phyloP scores from a whole-genome alignment of 768 basidiomycete species.

The Lactarius sp. region DNA sequence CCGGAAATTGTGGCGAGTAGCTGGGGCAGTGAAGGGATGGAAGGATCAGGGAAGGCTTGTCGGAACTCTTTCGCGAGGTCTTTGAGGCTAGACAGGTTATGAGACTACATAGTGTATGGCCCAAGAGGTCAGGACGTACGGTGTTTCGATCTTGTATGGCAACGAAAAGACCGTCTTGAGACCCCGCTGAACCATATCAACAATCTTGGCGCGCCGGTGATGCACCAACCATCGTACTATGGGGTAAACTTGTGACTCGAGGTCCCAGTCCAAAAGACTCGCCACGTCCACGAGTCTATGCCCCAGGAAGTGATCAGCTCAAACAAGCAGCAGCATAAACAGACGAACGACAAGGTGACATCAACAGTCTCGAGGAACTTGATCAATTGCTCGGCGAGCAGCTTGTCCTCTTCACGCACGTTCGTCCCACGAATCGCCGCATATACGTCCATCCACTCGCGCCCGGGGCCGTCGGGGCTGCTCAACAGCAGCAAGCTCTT shows the following conservation, averaged over 20 bases:
- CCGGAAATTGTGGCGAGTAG: conserved; percentile 74
- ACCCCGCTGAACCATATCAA: conserved; percentile 75
- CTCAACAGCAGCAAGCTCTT: conserved; percentile 82
- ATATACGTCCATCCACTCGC: conserved; percentile 48
- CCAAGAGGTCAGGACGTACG: conserved; percentile 43
- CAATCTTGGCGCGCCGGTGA: conserved; percentile 83
- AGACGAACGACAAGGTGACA: conserved; percentile 69
- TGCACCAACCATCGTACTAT: conserved; percentile 91
- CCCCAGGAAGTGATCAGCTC: background rate
- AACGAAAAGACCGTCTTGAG: conserved; percentile 81
- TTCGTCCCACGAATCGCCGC: conserved; percentile 55
- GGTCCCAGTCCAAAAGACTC: conserved; percentile 74
- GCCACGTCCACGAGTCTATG: conserved; percentile 69
- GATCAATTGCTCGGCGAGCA: conserved; percentile 64
- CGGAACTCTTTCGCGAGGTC: conserved; percentile 57
- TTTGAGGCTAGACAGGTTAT: conserved; percentile 41
- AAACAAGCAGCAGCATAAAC: background rate
- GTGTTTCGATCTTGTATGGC: conserved; percentile 53
- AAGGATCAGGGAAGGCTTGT: conserved; percentile 49
- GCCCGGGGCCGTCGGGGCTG: conserved; percentile 40
- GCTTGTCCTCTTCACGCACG: conserved; percentile 58
- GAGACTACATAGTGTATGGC: conserved; percentile 14
- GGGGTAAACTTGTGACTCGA: conserved; percentile 78
- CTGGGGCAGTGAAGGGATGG: conserved; percentile 64
- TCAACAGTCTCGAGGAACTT: conserved; percentile 71